Percentiles rank a stretch among this genome's conserved stretches.
These are phyloP conservation scores for Scheffersomyces titani DNA, from an alignment of 1,139 yeast species.

Conservation along the genomic window DNA sequence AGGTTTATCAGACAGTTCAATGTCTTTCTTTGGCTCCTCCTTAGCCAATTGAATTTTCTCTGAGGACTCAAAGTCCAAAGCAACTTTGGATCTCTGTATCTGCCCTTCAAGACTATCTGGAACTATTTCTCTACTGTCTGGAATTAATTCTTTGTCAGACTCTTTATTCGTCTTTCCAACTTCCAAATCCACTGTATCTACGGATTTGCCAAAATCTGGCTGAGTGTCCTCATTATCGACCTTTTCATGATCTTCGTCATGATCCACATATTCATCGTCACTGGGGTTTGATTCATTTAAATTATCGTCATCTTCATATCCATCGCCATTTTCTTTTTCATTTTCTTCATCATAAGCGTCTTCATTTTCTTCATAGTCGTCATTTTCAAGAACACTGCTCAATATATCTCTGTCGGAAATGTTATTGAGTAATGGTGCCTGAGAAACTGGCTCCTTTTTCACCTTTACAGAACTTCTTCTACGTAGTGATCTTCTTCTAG, in stretches of 20 bases:
- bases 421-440: not conserved
- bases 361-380: constrained; percentile 3
- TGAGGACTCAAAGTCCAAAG: not conserved
- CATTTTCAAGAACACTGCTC: constrained; percentile 3
- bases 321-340: constrained; percentile 3
- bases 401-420: not conserved
- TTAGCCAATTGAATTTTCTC: not conserved
- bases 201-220: not conserved
- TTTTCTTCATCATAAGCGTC: constrained; percentile 4
- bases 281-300: not conserved
- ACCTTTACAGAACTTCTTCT: not conserved
- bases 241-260: not conserved
- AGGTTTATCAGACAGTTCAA: not conserved
- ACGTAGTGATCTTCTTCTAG: not conserved
- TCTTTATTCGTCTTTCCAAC: not conserved
- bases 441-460: not conserved
- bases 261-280: constrained; percentile 3
- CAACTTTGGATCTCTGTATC: not conserved
- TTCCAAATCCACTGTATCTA: not conserved
- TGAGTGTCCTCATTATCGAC: not conserved
- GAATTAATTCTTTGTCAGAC: not conserved
- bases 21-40: not conserved
- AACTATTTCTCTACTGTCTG: not conserved
- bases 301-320: constrained; percentile 3
- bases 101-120: not conserved